Evolutionary conservation across 108 stramenopile species (phyloP).

Genomic region (Fistulifera solaris): DNA sequence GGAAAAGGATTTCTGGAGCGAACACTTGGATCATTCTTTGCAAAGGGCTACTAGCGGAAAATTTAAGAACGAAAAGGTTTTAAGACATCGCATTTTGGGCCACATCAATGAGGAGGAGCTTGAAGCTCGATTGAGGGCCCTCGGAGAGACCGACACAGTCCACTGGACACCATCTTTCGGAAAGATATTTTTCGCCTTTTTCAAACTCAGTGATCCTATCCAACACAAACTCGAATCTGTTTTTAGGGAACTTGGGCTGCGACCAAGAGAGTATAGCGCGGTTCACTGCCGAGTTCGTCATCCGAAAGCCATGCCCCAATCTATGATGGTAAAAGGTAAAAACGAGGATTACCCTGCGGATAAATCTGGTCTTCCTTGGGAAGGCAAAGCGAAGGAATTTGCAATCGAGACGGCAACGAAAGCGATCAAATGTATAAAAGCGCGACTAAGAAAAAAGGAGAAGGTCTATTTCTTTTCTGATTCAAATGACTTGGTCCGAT

Average conservation of each 20-base stretch:
- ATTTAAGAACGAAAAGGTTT: conserved; percentile 14
- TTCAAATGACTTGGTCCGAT: conserved; percentile 44
- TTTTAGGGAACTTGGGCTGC: not conserved
- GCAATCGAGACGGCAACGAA: conserved; percentile 30
- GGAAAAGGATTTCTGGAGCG: conserved; percentile 23
- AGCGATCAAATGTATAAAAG: conserved; percentile 31
- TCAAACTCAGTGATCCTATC: conserved; percentile 25
- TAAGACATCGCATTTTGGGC: conserved; percentile 43
- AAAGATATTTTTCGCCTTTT: conserved; percentile 33
- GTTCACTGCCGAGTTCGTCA: conserved; percentile 60
- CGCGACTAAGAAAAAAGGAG: not conserved
- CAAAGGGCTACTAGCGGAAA: conserved; percentile 18
- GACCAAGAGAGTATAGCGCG: conserved; percentile 15
- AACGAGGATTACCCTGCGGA: conserved; percentile 39
- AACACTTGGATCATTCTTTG: conserved; percentile 18
- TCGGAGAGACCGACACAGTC: conserved; percentile 19
- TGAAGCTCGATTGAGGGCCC: conserved; percentile 16
- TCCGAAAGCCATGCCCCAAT: conserved; percentile 30
- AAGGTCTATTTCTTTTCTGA: conserved; percentile 44
- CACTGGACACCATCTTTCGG: conserved; percentile 36
- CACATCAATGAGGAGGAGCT: conserved; percentile 29
- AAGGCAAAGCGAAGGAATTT: conserved; percentile 21
- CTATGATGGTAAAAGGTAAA: conserved; percentile 16
- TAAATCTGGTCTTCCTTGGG: conserved; percentile 46
- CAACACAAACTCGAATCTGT: conserved; percentile 6